Base-by-base conservation (phyloP, 2,329 filamentous ascomycete genomes). In the Fragosphaeria purpurea region DNA sequence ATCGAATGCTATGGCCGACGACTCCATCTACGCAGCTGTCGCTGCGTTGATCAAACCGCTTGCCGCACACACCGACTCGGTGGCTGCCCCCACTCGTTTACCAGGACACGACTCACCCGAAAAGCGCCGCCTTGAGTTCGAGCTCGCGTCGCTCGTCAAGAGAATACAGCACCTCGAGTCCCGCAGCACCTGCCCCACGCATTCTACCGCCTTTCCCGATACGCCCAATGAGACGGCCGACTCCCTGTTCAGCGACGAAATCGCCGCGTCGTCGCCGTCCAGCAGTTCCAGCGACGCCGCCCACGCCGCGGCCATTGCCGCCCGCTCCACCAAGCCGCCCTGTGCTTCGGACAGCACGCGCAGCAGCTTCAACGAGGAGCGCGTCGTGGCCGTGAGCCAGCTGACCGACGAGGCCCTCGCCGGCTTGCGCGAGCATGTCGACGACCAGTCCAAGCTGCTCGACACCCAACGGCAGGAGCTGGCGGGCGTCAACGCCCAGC, bases 361-460 rank as follows among this genome's bases (percentile, higher is more conserved):
- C 56, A 50, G 50, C 61, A 61, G 61, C 43, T 57, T 58, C 46
- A 52, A 56, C 22, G 58, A 57, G 10, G 58, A 57, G 9, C 47
- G 33, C 57, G 39, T 63, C 45, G 34, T 62, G 43, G 64, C 67
- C 54, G 51, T 77, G 53, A 75, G 73, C 68, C 71, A 79, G 61
- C 78, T 87, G 61, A 87, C 83, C 59, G 85, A 89, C 63, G 85
- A 91, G 69, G 86, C 91, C 65, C 83, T 95, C 60, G 83, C 85
- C 67, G 86, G 87, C 57, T 76, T 96, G 58, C 85, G 86, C 61
- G 89, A 95, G 61, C 88, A 95, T 68, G 85, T 97, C 56, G 87
- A 94, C 64, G 88, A 90, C 65, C 89, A 97, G 71, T 90, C 90
- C 51, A 89, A 94, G 66, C 82, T 95, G 63, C 89, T 96, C 60